Percentiles rank a stretch among this genome's conserved stretches.
Evolutionary conservation across 2,329 filamentous ascomycete species (phyloP).

Genomic region (Periconia sp.): DNA sequence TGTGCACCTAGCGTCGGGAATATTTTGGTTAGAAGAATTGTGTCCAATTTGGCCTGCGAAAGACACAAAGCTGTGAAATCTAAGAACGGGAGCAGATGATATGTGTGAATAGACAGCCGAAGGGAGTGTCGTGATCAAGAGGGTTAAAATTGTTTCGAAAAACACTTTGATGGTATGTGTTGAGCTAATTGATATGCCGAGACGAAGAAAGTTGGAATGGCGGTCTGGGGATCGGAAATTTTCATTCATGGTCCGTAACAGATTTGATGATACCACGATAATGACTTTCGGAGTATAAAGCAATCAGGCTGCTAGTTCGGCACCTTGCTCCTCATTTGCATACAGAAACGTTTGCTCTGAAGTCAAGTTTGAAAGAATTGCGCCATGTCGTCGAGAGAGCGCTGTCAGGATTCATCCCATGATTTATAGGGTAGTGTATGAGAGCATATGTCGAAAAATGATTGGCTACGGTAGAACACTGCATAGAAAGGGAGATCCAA

Average conservation of each 20-base stretch:
- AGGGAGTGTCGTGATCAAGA: not conserved
- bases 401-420: too few relatives aligned
- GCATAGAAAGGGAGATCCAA: too few relatives aligned
- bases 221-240: not conserved
- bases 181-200: not conserved
- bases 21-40: not conserved
- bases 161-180: not conserved
- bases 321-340: too few relatives aligned
- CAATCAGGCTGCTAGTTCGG: not conserved
- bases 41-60: constrained; percentile 12
- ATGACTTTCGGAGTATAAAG: not conserved
- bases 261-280: not conserved
- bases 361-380: too few relatives aligned
- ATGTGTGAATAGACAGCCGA: constrained; percentile 10
- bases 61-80: constrained; percentile 3
- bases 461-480: too few relatives aligned
- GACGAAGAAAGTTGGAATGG: not conserved
- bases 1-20: constrained; percentile 8
- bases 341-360: too few relatives aligned
- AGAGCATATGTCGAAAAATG: too few relatives aligned
- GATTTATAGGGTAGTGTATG: too few relatives aligned
- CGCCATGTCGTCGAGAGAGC: too few relatives aligned
- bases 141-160: constrained; percentile 2
- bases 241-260: not conserved
- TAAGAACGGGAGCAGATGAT: constrained; percentile 4